Conservation (phyloP, 2,329 filamentous ascomycete species). For the Xylariaceae sp. region DNA sequence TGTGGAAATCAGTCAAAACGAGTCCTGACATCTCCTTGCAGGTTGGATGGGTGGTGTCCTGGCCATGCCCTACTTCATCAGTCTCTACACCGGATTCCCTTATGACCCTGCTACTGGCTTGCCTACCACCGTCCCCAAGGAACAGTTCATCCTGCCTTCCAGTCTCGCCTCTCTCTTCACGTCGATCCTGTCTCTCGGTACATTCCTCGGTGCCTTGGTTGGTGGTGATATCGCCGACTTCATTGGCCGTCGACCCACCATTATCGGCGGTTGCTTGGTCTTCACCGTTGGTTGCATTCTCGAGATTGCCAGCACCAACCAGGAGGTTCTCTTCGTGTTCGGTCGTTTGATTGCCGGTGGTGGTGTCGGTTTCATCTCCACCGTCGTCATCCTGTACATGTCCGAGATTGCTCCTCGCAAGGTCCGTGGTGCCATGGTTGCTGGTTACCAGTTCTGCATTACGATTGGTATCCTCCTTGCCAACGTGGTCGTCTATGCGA, state of each 20-base stretch:
- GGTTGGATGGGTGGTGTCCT: constrained; percentile 28
- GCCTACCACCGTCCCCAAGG: constrained; percentile 26
- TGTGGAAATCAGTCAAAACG: not conserved
- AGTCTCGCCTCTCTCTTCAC: constrained; percentile 56
- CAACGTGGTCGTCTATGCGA: constrained; percentile 62
- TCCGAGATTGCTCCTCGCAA: constrained; percentile 55
- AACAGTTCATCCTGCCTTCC: constrained; percentile 40
- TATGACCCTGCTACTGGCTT: constrained; percentile 28
- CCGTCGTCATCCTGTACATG: constrained; percentile 68
- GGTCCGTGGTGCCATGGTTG: constrained; percentile 66
- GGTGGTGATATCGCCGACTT: constrained; percentile 62
- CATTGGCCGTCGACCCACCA: constrained; percentile 55
- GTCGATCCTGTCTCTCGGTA: constrained; percentile 59
- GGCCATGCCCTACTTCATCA: constrained; percentile 34
- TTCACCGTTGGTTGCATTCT: constrained; percentile 56
- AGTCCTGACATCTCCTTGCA: constrained; percentile 4
- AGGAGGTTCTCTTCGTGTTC: constrained; percentile 51
- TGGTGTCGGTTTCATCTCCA: constrained; percentile 63
- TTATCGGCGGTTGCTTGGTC: constrained; percentile 55
- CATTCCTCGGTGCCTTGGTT: constrained; percentile 60
- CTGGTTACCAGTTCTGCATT: constrained; percentile 73
- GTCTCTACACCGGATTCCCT: constrained; percentile 37
- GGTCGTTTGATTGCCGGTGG: constrained; percentile 60
- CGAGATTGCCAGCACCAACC: constrained; percentile 50
- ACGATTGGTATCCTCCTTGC: constrained; percentile 67